Conservation (phyloP, 805 yeast species). For the Barnettozyma vustinii region DNA sequence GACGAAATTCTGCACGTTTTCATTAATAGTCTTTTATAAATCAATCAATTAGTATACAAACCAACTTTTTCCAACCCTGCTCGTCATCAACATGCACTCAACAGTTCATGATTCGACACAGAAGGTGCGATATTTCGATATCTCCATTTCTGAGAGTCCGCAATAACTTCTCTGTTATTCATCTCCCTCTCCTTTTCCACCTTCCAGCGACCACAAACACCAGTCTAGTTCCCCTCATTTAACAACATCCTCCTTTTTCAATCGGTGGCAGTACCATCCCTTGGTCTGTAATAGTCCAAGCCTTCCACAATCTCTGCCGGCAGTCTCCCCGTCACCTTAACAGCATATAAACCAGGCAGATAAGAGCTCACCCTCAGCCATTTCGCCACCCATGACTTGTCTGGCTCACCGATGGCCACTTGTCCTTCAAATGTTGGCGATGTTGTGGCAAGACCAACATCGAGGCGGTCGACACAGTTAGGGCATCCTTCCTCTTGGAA, state of each 20-base stretch:
- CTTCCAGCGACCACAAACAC: too few relatives aligned
- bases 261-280: conserved; percentile 85
- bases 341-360: conserved; percentile 88
- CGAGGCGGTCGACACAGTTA: conserved; percentile 87
- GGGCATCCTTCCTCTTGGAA: conserved; percentile 91
- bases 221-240: background rate
- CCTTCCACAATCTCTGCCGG: conserved; percentile 81
- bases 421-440: conserved; percentile 95
- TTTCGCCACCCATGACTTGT: conserved; percentile 89
- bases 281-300: conserved; percentile 79
- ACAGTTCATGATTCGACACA: too few relatives aligned
- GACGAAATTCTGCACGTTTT: background rate
- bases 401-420: conserved; percentile 83
- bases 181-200: too few relatives aligned
- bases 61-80: background rate
- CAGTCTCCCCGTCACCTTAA: conserved; percentile 83
- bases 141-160: too few relatives aligned
- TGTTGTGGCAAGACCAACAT: conserved; percentile 81
- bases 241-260: conserved; percentile 17
- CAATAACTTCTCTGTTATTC: too few relatives aligned
- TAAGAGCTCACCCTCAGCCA: conserved; percentile 92
- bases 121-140: too few relatives aligned
- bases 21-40: background rate
- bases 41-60: background rate
- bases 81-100: background rate